A percentile compares a stretch with the other conserved stretches of the same genome.
phyloP scores from a whole-genome alignment of 495 filamentous ascomycete species.

The Penicillium mononematosum region DNA sequence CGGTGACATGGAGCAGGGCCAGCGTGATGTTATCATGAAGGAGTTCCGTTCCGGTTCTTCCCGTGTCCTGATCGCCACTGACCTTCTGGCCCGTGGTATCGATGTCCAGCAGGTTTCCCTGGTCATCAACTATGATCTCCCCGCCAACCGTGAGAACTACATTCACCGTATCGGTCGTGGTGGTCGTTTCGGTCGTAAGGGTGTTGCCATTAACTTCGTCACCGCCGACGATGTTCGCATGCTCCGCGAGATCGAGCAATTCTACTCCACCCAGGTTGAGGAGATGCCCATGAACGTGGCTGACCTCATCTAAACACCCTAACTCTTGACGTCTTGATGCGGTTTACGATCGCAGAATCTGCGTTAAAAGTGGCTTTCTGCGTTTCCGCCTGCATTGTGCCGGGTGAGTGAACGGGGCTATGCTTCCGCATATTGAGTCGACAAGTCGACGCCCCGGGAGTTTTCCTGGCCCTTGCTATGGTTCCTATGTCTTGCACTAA shows the following conservation, averaged over 20 bases:
- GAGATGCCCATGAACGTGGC: conserved; percentile 65
- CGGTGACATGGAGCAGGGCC: conserved; percentile 95
- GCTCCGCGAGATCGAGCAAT: conserved; percentile 91
- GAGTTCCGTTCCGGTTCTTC: conserved; percentile 98
- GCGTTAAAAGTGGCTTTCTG: conserved; percentile 52
- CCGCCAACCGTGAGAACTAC: conserved; percentile 99
- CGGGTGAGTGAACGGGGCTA: conserved; percentile 13
- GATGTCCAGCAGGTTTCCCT: conserved; percentile 99
- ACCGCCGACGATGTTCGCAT: conserved; percentile 98
- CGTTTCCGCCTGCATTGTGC: conserved; percentile 34
- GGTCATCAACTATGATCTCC: conserved; percentile 99
- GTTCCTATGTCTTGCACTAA: conserved; percentile 45
- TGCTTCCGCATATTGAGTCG: conserved; percentile 20
- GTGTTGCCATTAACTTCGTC: conserved; percentile 99
- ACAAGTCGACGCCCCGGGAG: conserved; percentile 3
- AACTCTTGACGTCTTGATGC: conserved; percentile 43
- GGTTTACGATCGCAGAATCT: conserved; percentile 47
- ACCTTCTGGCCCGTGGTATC: conserved; percentile 96
- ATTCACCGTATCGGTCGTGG: conserved; percentile 99
- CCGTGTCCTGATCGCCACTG: conserved; percentile 96
- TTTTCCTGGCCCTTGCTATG: conserved; percentile 24
- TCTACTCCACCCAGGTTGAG: conserved; percentile 64
- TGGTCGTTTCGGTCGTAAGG: conserved; percentile 98
- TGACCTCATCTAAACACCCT: conserved; percentile 53
- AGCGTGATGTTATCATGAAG: conserved; percentile 99